These are phyloP conservation scores for Cyclospora cayetanensis DNA, from an alignment of 169 alveolate genomes.

Conservation along the genomic window DNA sequence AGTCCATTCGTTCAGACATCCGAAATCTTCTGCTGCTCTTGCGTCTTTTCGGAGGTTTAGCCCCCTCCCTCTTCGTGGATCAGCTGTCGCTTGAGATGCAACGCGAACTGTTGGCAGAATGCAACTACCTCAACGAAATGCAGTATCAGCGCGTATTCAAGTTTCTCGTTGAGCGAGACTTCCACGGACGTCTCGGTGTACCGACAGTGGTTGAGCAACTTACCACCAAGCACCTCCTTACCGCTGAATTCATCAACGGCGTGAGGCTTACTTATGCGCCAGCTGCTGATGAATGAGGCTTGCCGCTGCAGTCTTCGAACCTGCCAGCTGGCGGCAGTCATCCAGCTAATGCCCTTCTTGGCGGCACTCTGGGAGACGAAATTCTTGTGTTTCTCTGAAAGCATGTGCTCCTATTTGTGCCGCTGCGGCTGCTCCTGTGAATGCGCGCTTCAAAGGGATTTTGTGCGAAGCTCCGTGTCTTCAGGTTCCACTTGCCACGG, in stretches of 20 bases:
- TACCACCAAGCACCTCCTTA: not conserved
- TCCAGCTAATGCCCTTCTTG: too few species aligned
- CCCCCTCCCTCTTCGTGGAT: not conserved
- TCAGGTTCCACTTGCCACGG: not conserved
- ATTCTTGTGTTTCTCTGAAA: too few species aligned
- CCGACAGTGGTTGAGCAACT: not conserved
- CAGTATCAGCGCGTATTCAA: not conserved
- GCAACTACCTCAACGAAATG: not conserved
- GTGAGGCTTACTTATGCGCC: too few species aligned
- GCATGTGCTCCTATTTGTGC: not conserved
- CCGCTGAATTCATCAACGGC: not conserved
- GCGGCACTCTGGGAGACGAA: too few species aligned
- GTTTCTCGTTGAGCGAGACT: not conserved
- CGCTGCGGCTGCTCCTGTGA: not conserved
- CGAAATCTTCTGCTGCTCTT: not conserved
- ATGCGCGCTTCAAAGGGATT: too few species aligned
- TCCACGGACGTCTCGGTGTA: not conserved
- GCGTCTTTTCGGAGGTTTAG: not conserved
- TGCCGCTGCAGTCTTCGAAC: too few species aligned
- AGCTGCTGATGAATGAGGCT: too few species aligned
- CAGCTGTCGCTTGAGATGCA: not conserved
- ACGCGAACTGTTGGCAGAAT: not conserved
- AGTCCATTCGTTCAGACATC: not conserved
- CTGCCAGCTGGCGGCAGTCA: too few species aligned
- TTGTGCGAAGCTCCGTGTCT: not conserved